These are phyloP conservation scores for Nigrospora oryzae DNA, from an alignment of 2,329 filamentous ascomycete species.

Conservation along the genomic window DNA sequence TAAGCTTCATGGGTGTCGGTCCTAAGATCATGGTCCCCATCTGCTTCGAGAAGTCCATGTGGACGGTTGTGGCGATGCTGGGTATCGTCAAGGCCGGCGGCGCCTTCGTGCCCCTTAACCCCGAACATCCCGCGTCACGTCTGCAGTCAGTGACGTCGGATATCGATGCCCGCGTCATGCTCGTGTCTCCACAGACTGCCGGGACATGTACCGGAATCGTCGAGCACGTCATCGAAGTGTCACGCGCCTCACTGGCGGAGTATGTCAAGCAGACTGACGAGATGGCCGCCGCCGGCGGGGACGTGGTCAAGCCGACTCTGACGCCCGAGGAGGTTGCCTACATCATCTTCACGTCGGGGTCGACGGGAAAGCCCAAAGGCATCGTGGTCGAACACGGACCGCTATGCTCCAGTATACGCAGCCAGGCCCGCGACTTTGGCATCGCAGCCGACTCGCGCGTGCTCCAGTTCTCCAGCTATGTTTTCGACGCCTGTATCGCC, in stretches of 20 bases:
- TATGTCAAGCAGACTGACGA: neutral
- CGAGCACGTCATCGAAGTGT: too few relatives aligned
- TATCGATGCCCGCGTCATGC: conserved; percentile 1
- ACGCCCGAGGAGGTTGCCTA: neutral
- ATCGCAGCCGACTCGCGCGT: conserved; percentile 37
- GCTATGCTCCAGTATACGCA: neutral
- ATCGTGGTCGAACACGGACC: conserved; percentile 1
- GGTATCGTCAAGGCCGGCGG: conserved; percentile 25
- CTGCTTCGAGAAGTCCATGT: conserved; percentile 24
- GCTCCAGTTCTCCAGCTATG: conserved; percentile 3
- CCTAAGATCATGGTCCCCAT: conserved; percentile 14
- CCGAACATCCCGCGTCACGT: conserved; percentile 1
- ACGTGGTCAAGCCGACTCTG: neutral
- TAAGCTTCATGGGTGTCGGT: neutral
- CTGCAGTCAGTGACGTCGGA: neutral
- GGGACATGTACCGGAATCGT: too few relatives aligned
- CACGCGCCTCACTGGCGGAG: too few relatives aligned
- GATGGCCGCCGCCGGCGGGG: neutral
- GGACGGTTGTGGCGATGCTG: conserved; percentile 21
- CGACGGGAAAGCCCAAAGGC: conserved; percentile 6
- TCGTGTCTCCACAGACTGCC: neutral
- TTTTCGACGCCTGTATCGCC: conserved; percentile 2
- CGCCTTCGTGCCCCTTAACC: conserved; percentile 13
- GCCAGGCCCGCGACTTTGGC: conserved; percentile 13
- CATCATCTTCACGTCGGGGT: conserved; percentile 3